Evolutionary conservation across 306 rosid species (phyloP), one percentile per base, ranked within the genome.

Genomic region (Quercus gilva): DNA sequence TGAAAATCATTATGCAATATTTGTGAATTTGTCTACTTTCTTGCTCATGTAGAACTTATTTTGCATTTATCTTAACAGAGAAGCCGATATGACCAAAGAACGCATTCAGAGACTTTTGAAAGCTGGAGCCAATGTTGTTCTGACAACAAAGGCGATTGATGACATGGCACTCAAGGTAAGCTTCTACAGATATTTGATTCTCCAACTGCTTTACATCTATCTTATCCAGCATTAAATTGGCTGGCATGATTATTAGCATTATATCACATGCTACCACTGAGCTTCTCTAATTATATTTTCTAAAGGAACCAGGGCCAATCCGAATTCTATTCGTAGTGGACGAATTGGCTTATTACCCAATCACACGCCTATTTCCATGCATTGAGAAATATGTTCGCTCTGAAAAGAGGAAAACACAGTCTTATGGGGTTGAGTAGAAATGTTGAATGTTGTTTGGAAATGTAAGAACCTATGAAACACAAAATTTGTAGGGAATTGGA

Each of bases 81-180:
- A 96, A 86, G 97, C 94, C 8, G 97, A 96, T 90, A 91, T 87
- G 96, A 96, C 97, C 2, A 93, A 96, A 85, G 99, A 96, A 81
- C 96, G 98, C 17, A 93, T 96, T 77, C 96, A 88, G 59, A 96
- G 93, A 80, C 88, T 96, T 78, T 82, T 93, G 78, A 91, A 93
- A 83, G 97, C 94, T 74, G 99, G 99, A 81, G 99, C 99, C 21
- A 96, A 93, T 80, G 99, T 96, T 82, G 83, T 96, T 88, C 82
- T 95, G 83, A 96, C 99, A 37, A 96, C 99, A 6, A 96, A 96
- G 76, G 99, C 96, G 74, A 96, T 96, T 85, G 99, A 96, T 78
- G 99, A 96, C 88, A 96, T 93, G 99, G 94, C 99, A 72, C 94
- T 96, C 67, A 96, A 96, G 96, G 99, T 75, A 85, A 71, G 83